Evolutionary conservation across 176 grass and related monocot species (phyloP).

Genomic region (Microstegium vimineum): DNA sequence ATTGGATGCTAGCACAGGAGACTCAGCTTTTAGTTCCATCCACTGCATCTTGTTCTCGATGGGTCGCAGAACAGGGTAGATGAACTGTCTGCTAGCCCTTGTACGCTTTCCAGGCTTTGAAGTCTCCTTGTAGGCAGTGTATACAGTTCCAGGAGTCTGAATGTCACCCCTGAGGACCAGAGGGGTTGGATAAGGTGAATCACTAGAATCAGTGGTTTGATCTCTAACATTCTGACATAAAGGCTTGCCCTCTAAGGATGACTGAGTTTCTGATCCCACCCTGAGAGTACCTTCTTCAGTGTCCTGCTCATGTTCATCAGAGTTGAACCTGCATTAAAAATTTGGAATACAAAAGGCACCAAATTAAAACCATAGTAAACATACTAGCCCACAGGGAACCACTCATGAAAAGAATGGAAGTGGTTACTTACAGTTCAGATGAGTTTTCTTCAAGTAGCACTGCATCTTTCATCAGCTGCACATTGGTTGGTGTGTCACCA

Average conservation of each 20-base stretch:
- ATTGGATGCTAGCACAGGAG: not conserved
- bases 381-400: not conserved
- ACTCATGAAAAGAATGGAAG: slow-evolving; percentile 1
- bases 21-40: slow-evolving; percentile 21
- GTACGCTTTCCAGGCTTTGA: slow-evolving; percentile 34
- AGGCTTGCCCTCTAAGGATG: slow-evolving; percentile 18
- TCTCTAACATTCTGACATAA: slow-evolving; percentile 8
- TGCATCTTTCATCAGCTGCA: not conserved
- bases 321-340: slow-evolving; percentile 29
- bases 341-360: not conserved
- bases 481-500: not conserved
- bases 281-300: not conserved
- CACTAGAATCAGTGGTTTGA: slow-evolving; percentile 7
- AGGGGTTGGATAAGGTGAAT: slow-evolving; percentile 79
- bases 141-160: slow-evolving; percentile 62
- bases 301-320: slow-evolving; percentile 25
- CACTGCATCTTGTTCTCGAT: slow-evolving; percentile 46
- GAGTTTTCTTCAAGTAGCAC: slow-evolving; percentile 6
- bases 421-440: slow-evolving; percentile 28
- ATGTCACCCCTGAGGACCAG: slow-evolving; percentile 57
- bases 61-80: slow-evolving; percentile 59
- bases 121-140: slow-evolving; percentile 30
- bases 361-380: not conserved
- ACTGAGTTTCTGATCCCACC: slow-evolving; percentile 8
- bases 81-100: slow-evolving; percentile 48